phyloP scores from a whole-genome alignment of 495 filamentous ascomycete genomes.

The Aspergillus mulundensis region DNA sequence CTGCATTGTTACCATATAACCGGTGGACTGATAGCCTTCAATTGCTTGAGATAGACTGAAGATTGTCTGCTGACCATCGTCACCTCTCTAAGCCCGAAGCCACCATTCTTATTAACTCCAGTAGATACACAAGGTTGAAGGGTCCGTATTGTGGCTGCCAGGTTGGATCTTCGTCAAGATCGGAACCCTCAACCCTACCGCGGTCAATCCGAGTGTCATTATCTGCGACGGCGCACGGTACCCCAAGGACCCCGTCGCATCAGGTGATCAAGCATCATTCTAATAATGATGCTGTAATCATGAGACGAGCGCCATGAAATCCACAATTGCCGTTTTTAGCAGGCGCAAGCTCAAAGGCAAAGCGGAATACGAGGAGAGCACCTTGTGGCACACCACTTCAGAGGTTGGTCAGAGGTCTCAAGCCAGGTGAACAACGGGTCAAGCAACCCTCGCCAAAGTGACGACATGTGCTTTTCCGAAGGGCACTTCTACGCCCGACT shows the following conservation, averaged over 20 bases:
- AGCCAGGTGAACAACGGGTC: neutral
- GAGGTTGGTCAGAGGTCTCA: neutral
- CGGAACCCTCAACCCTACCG: neutral
- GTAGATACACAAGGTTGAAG: neutral
- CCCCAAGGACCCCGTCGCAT: neutral
- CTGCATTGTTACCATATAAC: slow-evolving; percentile 37
- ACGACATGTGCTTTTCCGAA: neutral
- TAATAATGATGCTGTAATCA: neutral
- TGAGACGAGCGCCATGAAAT: neutral
- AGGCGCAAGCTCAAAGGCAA: neutral
- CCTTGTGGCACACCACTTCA: neutral
- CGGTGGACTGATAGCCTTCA: neutral
- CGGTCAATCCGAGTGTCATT: neutral
- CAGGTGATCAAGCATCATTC: neutral
- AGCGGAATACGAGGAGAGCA: neutral
- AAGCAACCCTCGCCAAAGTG: neutral
- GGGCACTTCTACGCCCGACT: neutral
- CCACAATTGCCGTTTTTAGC: neutral
- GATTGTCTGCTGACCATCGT: neutral
- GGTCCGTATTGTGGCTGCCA: too few relatives aligned
- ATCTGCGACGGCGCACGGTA: neutral
- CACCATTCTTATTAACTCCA: neutral
- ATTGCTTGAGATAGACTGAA: neutral
- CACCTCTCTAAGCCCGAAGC: too few relatives aligned
- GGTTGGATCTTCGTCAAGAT: neutral